phyloP scores from a whole-genome alignment of 2,329 filamentous ascomycete species.

The Colletotrichum sp. region DNA sequence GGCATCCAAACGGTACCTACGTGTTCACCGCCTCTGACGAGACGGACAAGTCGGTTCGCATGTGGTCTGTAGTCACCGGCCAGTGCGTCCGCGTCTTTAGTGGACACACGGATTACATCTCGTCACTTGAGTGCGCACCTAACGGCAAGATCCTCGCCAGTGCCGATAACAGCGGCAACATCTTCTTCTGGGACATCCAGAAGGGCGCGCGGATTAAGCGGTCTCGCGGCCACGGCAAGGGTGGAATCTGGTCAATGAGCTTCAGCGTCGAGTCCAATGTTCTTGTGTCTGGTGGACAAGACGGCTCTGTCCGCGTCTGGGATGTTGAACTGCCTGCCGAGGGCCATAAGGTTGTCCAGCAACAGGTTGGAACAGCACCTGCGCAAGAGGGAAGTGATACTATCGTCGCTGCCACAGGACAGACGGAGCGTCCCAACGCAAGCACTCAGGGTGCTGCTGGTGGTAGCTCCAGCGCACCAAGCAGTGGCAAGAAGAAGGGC shows the following conservation, averaged over 20 bases:
- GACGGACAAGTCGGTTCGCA: slow-evolving; percentile 86
- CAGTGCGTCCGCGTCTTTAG: slow-evolving; percentile 90
- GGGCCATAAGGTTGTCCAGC: slow-evolving; percentile 57
- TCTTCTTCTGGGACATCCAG: slow-evolving; percentile 93
- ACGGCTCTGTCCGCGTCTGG: slow-evolving; percentile 94
- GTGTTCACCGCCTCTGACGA: slow-evolving; percentile 91
- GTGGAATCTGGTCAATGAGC: slow-evolving; percentile 90
- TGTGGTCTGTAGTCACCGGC: slow-evolving; percentile 94
- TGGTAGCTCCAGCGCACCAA: slow-evolving; percentile 29
- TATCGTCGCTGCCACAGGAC: slow-evolving; percentile 30
- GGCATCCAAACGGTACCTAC: slow-evolving; percentile 94
- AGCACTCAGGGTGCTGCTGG: slow-evolving; percentile 30
- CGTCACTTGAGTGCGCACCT: slow-evolving; percentile 81
- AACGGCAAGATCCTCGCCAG: slow-evolving; percentile 92
- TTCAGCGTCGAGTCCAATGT: slow-evolving; percentile 94
- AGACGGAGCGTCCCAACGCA: slow-evolving; percentile 29
- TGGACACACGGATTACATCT: slow-evolving; percentile 88
- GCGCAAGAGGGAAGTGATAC: slow-evolving; percentile 32
- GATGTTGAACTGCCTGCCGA: slow-evolving; percentile 80
- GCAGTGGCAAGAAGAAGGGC: slow-evolving; percentile 71
- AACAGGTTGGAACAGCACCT: slow-evolving; percentile 9
- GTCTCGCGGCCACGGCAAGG: slow-evolving; percentile 91
- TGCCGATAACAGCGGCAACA: slow-evolving; percentile 86
- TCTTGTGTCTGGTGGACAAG: slow-evolving; percentile 87
- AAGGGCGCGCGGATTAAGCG: slow-evolving; percentile 87